Evolutionary conservation across 148 eudicot genomes (phyloP).

Genomic region (Fagopyrum tataricum): DNA sequence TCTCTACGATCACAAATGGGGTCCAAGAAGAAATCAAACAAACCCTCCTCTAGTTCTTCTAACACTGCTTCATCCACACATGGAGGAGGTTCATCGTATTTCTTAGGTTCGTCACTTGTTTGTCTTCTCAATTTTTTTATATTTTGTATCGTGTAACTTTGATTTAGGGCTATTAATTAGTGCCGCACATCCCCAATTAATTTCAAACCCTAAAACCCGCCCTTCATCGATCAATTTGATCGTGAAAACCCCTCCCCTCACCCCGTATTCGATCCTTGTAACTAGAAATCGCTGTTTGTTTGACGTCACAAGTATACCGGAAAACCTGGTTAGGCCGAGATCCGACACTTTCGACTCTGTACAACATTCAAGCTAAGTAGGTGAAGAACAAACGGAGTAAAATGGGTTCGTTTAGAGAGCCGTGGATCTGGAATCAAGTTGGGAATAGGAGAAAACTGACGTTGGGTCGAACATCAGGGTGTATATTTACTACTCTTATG

Average conservation of each 20-base stretch:
- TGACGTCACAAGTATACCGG: not conserved
- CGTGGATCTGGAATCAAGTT: not conserved
- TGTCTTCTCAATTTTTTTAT: not conserved
- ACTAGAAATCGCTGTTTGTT: not conserved
- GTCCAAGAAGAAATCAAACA: conserved; percentile 25
- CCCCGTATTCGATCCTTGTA: not conserved
- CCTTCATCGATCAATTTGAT: not conserved
- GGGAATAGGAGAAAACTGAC: not conserved
- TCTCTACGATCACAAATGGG: conserved; percentile 21
- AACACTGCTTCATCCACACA: conserved; percentile 15
- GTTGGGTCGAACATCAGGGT: not conserved
- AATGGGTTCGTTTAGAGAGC: not conserved
- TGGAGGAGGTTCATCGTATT: conserved; percentile 17
- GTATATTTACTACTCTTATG: not conserved
- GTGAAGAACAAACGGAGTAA: not conserved
- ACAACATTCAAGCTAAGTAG: not conserved
- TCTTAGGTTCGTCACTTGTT: conserved; percentile 21
- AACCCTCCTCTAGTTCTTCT: conserved; percentile 21
- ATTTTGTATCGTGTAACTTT: not conserved
- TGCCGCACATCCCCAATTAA: not conserved
- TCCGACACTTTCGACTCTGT: not conserved
- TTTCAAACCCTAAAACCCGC: conserved; percentile 4
- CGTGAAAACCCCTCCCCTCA: not conserved
- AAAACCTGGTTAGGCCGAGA: not conserved
- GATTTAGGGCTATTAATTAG: not conserved